Evolutionary conservation across 495 filamentous ascomycete genomes (phyloP), one percentile per base, ranked within the genome.

Genomic region (Penicillium odoratum): DNA sequence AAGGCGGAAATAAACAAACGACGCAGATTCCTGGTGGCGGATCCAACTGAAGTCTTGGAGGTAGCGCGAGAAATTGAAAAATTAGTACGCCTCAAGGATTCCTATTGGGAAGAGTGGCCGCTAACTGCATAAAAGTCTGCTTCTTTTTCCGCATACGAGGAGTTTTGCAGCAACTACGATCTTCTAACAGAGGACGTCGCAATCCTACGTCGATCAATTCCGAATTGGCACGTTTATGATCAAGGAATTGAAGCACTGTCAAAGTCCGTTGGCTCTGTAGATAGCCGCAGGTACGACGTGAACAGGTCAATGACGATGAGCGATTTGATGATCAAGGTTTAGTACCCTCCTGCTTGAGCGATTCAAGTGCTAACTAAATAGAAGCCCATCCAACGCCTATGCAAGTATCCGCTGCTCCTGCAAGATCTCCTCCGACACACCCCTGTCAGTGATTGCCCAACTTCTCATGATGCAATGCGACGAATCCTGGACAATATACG

Each of bases 321-420:
- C 58, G 94, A 98, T 70, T 80, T 98, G 47, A 80, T 98, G 40
- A 92, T 97, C 49, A 98, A 98, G 83, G 93, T 91, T 71, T 52
- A 74, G 30, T 43, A 0, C 43, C 16, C 31, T 8, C 13, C 21
- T 25, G 15, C 4, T 40, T 9, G 52, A 0, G 5, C 49, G 21
- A 30, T 21, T 15, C 48, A 13, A 13, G 40, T 26, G 33, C 55
- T 73, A 43, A 74, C 33, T 61, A 26, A 2, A 18, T 38, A 26
- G 31, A 63, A 97, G 94, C 94, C 94, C 0, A 91, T 97, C 53
- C 94, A 98, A 77, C 83, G 94, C 34, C 83, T 98, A 13, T 95
- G 90, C 80, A 92, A 89, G 75, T 98, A 98, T 73, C 90, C 90
- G 9, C 80, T 98, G 34, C 78, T 98, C 21, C 90, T 98, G 51